Percentiles rank a stretch among this genome's conserved stretches.
phyloP scores from a whole-genome alignment of 805 yeast species.

The Nakazawaea ernobii region DNA sequence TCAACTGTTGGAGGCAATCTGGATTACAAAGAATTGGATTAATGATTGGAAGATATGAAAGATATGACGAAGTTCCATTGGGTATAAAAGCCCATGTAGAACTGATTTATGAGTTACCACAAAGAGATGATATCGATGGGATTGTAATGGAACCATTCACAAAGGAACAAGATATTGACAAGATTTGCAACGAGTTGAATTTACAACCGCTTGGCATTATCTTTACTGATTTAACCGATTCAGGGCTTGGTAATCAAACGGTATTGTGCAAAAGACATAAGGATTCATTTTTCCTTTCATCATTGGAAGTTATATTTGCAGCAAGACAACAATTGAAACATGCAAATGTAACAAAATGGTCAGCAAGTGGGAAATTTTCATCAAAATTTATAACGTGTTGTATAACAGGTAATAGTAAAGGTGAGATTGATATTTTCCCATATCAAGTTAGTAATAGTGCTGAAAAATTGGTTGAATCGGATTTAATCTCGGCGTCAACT shows the following conservation, averaged over 20 bases:
- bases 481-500: conserved; percentile 78
- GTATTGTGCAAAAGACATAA: conserved; percentile 92
- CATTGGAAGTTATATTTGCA: conserved; percentile 82
- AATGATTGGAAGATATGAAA: conserved; percentile 75
- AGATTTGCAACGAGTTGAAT: conserved; percentile 54
- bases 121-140: conserved; percentile 82
- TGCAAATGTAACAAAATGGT: conserved; percentile 61
- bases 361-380: conserved; percentile 60
- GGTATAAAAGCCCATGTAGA: conserved; percentile 94
- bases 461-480: conserved; percentile 84
- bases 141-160: conserved; percentile 50
- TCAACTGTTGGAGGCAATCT: conserved; percentile 86
- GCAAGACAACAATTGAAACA: conserved; percentile 66
- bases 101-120: conserved; percentile 92
- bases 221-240: conserved; percentile 85
- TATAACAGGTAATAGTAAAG: conserved; percentile 78
- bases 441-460: conserved; percentile 88
- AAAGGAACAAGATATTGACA: conserved; percentile 29
- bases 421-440: conserved; percentile 85
- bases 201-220: conserved; percentile 72
- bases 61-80: conserved; percentile 78
- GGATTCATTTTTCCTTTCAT: conserved; percentile 82
- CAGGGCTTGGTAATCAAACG: conserved; percentile 81
- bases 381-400: conserved; percentile 94
- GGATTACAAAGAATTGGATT: conserved; percentile 86